Evolutionary conservation across 208 protist genomes (phyloP).

Genomic region (Trypanosoma caninum): DNA sequence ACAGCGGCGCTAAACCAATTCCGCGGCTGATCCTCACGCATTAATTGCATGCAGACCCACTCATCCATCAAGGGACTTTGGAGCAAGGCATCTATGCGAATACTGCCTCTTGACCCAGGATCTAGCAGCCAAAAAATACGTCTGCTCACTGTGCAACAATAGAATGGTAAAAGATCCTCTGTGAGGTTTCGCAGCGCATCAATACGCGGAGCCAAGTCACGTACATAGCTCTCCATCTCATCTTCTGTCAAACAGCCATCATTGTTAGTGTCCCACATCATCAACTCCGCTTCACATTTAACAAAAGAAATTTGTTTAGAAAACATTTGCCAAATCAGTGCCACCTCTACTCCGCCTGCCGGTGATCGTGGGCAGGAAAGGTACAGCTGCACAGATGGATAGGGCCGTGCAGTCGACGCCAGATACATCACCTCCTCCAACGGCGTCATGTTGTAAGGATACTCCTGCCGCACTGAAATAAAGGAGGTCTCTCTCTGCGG

Average conservation of each 20-base stretch:
- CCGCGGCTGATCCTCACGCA: slow-evolving; percentile 64
- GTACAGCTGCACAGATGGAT: slow-evolving; percentile 58
- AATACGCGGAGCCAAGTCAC: slow-evolving; percentile 67
- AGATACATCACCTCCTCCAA: slow-evolving; percentile 56
- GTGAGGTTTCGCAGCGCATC: slow-evolving; percentile 55
- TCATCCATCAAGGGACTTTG: slow-evolving; percentile 82
- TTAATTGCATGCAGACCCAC: slow-evolving; percentile 85
- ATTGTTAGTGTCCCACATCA: slow-evolving; percentile 84
- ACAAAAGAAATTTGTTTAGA: slow-evolving; percentile 81
- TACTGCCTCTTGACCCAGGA: slow-evolving; percentile 52
- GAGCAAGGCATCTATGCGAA: slow-evolving; percentile 81
- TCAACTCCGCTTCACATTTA: slow-evolving; percentile 79
- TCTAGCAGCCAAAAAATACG: slow-evolving; percentile 91
- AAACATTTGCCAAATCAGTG: slow-evolving; percentile 66
- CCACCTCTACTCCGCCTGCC: slow-evolving; percentile 46
- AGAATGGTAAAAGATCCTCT: slow-evolving; percentile 77
- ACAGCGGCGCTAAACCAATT: slow-evolving; percentile 80
- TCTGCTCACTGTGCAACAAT: slow-evolving; percentile 87
- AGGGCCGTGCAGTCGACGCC: slow-evolving; percentile 38
- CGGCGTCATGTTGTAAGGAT: slow-evolving; percentile 27
- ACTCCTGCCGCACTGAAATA: slow-evolving; percentile 17
- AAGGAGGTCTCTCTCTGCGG: slow-evolving; percentile 19
- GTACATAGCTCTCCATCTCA: slow-evolving; percentile 88
- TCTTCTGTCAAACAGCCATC: slow-evolving; percentile 83
- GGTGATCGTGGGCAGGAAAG: slow-evolving; percentile 60